Evolutionary conservation across 1,284 basidiomycete genomes (phyloP), one percentile per base, ranked within the genome.

Genomic region (Pterulicium gracile): DNA sequence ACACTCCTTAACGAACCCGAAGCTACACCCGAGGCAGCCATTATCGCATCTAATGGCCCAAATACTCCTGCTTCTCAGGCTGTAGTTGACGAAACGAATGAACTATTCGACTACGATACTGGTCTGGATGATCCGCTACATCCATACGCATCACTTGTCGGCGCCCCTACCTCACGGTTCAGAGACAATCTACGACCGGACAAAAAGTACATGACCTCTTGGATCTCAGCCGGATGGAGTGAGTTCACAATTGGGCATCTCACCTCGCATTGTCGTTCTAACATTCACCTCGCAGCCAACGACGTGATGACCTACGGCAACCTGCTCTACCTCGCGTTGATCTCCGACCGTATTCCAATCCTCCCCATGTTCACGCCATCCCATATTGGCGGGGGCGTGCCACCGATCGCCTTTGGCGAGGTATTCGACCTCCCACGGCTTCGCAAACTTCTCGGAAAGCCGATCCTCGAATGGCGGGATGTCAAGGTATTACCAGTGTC

Each of bases 181-280:
- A 12, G 40, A 70, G 74, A 74, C 49, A 76, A 82, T 51, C 60
- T 85, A 35, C 68, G 69, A 18, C 64, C 70, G 22, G 75, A 79
- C 48, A 66, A 67, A 2, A 67, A 76, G 51, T 85, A 84, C 53
- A 73, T 85, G 48, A 79, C 80, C 1, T 77, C 77, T 10, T 85
- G 78, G 77, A 65, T 76, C 41, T 74, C 75, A 39, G 79, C 79
- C 21, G 81, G 81, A 41, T 85, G 81, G 81, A 83, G 79, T 82
- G 55, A 49, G 66, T 67, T 4, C 44, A 27, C n/a, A n/a, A n/a
- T n/a, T n/a, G n/a, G n/a, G n/a, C n/a, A n/a, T n/a, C n/a, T n/a
- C n/a, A n/a, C n/a, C n/a, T n/a, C n/a, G n/a, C n/a, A n/a, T n/a
- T n/a, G n/a, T n/a, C n/a, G n/a, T n/a, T n/a, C n/a, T n/a, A n/a